Evolutionary conservation across 148 eudicot species (phyloP), one percentile per base, ranked within the genome.

Genomic region (Vaccinium corymbosum): DNA sequence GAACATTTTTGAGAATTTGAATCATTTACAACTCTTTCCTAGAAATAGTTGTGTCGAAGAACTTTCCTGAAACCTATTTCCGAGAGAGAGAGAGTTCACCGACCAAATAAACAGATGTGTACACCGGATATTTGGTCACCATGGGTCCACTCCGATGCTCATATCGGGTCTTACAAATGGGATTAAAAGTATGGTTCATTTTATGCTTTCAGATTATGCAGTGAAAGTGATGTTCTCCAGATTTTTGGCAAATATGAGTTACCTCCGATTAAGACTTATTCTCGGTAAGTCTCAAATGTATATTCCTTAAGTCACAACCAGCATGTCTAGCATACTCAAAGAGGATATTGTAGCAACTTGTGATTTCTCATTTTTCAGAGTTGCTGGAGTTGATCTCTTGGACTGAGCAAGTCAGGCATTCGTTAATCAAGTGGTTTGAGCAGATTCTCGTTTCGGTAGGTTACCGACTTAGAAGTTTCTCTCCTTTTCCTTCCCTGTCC

Each of bases 381-480:
- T 59, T 90, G 19, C 78, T 94, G 86, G 92, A 88, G 85, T 83
- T 90, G 82, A 83, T 89, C 83, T 84, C 91, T 46, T 89, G 86
- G 90, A 52, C 88, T 78, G 84, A 90, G 68, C 86, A 90, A 82
- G 25, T 88, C 56, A 87, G 74, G 78, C 87, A 76, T 25, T 74
- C 82, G 32, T 86, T 84, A 57, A 52, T 14, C 57, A 74, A 73
- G 16, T 85, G 66, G 68, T 35, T 89, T 38, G 81, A 70, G 49
- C 77, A 64, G 46, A 59, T 81, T 35, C 61, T 87, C 35, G 19
- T 64, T 66, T 82, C 83, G 61, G 86, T 80, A 48, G 61, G 55
- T 51, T 15, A 51, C 78, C 78, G 48, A 12, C 62, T 81, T 75
- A 74, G 64, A 79, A 85, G 38, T 48, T 83, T 64, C 22, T 56